Base-by-base conservation (phyloP, 176 grass and related monocot genomes). In the maize (Zea mays) region DNA sequence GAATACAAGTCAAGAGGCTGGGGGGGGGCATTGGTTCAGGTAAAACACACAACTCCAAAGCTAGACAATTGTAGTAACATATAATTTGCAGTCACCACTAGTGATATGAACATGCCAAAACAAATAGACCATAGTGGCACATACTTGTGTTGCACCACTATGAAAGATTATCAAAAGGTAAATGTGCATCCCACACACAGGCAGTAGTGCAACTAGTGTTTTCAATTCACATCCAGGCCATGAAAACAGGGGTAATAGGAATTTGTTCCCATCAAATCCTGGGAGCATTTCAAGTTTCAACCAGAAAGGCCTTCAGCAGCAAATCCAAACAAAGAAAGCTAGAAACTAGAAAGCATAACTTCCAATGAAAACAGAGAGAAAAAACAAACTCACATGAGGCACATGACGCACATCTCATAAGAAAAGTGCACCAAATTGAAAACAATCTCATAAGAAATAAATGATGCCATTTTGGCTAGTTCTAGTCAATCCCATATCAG, bases 21-120 rank as follows among this genome's bases (percentile, higher is more conserved):
- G 46, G 15, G 56, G 9, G 42, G 0, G 12, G 46, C 13, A 35
- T 57, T 20, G 15, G 21, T 66, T 43, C 50, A 67, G 10, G 33
- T 54, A 14, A 74, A 51, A 7, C 78, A 81, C 39, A 48, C 44
- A 81, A 75, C 21, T 63, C 37, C 7, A 61, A 62, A 63, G 64
- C 44, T 75, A 20, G 35, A 67, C 1, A 41, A 0, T 1, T 2
- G 10, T 48, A 35, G 4, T 52, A 45, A 21, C 12, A 12, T 63
- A 45, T 16, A 15, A 74, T 19, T 34, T 66, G 41, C n/a, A 80
- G 49, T 36, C 42, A 47, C 10, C 19, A 68, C 21, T 13, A 71
- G 20, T 71, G 48, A 45, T 55, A 74, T 57, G n/a, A 81, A 62
- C 4, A 10, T 33, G 21, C 34, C 4, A 36, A 59, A 73, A 71